Base-by-base conservation (phyloP, 768 basidiomycete genomes). In the Hypholoma sublateritium region DNA sequence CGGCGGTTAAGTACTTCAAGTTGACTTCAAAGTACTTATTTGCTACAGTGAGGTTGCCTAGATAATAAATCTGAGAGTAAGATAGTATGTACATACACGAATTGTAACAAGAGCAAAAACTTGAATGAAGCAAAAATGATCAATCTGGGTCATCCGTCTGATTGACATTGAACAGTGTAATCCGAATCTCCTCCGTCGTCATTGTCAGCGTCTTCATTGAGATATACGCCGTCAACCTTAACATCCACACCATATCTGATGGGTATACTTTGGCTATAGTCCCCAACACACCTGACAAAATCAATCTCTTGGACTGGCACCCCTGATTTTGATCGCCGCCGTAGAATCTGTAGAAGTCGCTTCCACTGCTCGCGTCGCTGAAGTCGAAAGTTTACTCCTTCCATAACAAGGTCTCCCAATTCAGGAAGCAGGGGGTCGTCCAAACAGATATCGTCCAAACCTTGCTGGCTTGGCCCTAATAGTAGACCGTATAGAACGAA, bases 181-280 rank as follows among this genome's bases (percentile, higher is more conserved):
- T 64, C 63, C 19, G 63, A 64, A 25, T 59, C 63, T 39, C 28
- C 28, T 32, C 28, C 28, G 28, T 32, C 28, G 9, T 32, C 28
- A 32, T 9, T 32, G 28, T 32, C 28, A 32, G 41, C 32, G 16
- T 49, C 44, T n/a, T 32, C 45, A 34, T 56, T 50, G 19, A 17
- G 41, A 24, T 61, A 58, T 22, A 32, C 2, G 28, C 28, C 57
- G 21, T 42, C 11, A 6, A 42, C 41, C 14, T 21, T 42, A 7
- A 42, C 14, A 3, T 42, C 41, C 3, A n/a, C 21, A 5, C 41
- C 41, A 42, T n/a, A 42, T 21, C 21, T 42, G 41, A 42, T 3
- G 11, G 16, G 41, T 42, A 21, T 42, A 21, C 41, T 42, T 14
- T 42, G 41, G 16, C 13, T n/a, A 42, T 42, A 42, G 21, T n/a